A percentile compares a stretch with the other conserved stretches of the same genome.
Conservation (phyloP, 2,329 filamentous ascomycete species). For the Phyllosticta citriasiana region DNA sequence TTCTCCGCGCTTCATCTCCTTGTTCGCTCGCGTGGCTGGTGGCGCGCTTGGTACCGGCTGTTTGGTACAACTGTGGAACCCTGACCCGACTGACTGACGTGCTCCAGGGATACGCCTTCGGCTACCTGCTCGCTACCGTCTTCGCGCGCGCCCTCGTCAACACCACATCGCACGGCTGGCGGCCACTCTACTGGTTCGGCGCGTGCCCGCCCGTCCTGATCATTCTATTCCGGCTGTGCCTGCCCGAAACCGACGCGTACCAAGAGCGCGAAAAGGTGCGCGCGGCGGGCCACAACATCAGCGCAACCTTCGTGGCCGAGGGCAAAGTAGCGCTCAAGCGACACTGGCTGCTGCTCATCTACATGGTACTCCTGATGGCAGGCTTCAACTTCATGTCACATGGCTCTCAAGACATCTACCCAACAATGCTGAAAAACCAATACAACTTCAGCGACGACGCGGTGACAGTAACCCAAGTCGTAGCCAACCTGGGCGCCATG, state of each 20-base stretch:
- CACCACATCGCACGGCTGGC: slow-evolving; percentile 71
- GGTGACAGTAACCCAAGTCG: slow-evolving; percentile 40
- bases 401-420: slow-evolving; percentile 58
- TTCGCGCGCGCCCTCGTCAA: slow-evolving; percentile 55
- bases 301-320: slow-evolving; percentile 61
- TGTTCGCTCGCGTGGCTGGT: background rate
- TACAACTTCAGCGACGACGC: slow-evolving; percentile 42
- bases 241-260: slow-evolving; percentile 72
- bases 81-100: background rate
- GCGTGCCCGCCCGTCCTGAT: slow-evolving; percentile 70
- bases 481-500: slow-evolving; percentile 42
- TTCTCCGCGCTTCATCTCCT: slow-evolving; percentile 3
- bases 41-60: background rate
- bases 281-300: slow-evolving; percentile 47
- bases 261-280: slow-evolving; percentile 56
- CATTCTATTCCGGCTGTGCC: slow-evolving; percentile 64
- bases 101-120: slow-evolving; percentile 47
- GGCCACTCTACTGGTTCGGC: slow-evolving; percentile 83
- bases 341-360: slow-evolving; percentile 72
- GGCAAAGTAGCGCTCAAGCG: slow-evolving; percentile 67
- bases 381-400: slow-evolving; percentile 91
- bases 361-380: slow-evolving; percentile 78
- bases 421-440: slow-evolving; percentile 50
- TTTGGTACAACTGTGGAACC: background rate
- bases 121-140: slow-evolving; percentile 51